Conservation (phyloP, 352 stramenopile species). For the Globisporangium ultimum region DNA sequence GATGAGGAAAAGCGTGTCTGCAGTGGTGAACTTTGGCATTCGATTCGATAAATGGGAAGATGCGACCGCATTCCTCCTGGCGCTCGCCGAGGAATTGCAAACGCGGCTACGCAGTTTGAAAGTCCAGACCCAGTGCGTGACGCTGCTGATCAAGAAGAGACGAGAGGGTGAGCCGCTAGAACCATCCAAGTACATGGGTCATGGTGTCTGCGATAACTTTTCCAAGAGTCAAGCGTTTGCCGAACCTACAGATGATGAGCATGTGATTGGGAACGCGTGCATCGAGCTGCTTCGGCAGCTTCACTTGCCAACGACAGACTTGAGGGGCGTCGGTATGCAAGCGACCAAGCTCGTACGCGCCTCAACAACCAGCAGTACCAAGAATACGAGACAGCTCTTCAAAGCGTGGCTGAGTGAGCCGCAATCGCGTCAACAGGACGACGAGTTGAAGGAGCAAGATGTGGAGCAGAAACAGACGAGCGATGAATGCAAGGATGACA, state of each 20-base stretch:
- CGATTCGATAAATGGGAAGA: conserved; percentile 79
- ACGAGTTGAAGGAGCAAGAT: conserved; percentile 4
- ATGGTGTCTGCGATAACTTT: conserved; percentile 84
- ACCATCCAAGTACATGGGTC: conserved; percentile 85
- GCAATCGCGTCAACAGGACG: neutral
- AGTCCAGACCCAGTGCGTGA: conserved; percentile 61
- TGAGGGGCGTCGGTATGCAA: conserved; percentile 75
- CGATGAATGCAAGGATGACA: conserved; percentile 14
- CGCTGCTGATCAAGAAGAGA: conserved; percentile 84
- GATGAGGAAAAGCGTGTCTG: conserved; percentile 87
- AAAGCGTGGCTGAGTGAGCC: conserved; percentile 49
- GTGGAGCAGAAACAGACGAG: no score
- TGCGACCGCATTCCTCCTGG: conserved; percentile 78
- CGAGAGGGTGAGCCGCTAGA: conserved; percentile 60
- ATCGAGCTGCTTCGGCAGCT: conserved; percentile 66
- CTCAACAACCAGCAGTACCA: conserved; percentile 5
- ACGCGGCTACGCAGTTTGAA: conserved; percentile 57
- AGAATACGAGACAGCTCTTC: conserved; percentile 37
- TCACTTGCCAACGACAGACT: conserved; percentile 51
- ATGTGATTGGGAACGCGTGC: conserved; percentile 42
- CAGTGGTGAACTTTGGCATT: conserved; percentile 92
- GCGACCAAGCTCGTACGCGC: conserved; percentile 57
- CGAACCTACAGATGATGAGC: conserved; percentile 50
- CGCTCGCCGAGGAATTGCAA: conserved; percentile 72
- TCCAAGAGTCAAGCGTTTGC: conserved; percentile 66